phyloP scores from a whole-genome alignment of 2,329 filamentous ascomycete genomes.

The Fusarium subglutinans region DNA sequence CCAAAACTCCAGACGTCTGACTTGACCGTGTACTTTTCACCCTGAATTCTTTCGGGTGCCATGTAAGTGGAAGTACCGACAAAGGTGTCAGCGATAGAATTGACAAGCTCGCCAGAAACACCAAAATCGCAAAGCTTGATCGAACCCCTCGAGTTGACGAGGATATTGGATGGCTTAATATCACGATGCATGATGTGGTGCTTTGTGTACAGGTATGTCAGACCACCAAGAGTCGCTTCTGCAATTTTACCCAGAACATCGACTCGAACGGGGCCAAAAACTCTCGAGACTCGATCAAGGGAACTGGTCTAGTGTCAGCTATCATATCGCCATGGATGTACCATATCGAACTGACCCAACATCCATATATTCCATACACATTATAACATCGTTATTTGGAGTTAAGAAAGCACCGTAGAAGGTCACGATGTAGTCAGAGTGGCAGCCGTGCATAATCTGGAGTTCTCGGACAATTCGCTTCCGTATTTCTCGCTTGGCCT shows the following conservation, averaged over 20 bases:
- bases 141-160: slow-evolving; percentile 91
- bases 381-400: slow-evolving; percentile 95
- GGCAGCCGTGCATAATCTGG: slow-evolving; percentile 98
- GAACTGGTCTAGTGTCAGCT: slow-evolving; percentile 65
- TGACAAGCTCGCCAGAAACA: slow-evolving; percentile 97
- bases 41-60: slow-evolving; percentile 97
- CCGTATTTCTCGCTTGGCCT: slow-evolving; percentile 95
- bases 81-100: slow-evolving; percentile 97
- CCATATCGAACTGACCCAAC: slow-evolving; percentile 76
- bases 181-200: slow-evolving; percentile 99
- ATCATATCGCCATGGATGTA: too few species aligned
- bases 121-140: slow-evolving; percentile 99
- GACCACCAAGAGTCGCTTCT: slow-evolving; percentile 89
- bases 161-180: slow-evolving; percentile 97
- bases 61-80: slow-evolving; percentile 99
- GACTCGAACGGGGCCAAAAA: slow-evolving; percentile 93
- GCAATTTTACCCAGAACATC: slow-evolving; percentile 98
- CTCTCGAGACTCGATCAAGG: slow-evolving; percentile 90
- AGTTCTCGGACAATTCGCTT: slow-evolving; percentile 97
- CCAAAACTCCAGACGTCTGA: slow-evolving; percentile 99
- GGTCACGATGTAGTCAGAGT: slow-evolving; percentile 95
- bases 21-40: slow-evolving; percentile 96
- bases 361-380: slow-evolving; percentile 99
- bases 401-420: slow-evolving; percentile 99
- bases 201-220: slow-evolving; percentile 93